phyloP scores from a whole-genome alignment of 192 early-diverging fungal genomes.

The Coemansia guatemalensis region DNA sequence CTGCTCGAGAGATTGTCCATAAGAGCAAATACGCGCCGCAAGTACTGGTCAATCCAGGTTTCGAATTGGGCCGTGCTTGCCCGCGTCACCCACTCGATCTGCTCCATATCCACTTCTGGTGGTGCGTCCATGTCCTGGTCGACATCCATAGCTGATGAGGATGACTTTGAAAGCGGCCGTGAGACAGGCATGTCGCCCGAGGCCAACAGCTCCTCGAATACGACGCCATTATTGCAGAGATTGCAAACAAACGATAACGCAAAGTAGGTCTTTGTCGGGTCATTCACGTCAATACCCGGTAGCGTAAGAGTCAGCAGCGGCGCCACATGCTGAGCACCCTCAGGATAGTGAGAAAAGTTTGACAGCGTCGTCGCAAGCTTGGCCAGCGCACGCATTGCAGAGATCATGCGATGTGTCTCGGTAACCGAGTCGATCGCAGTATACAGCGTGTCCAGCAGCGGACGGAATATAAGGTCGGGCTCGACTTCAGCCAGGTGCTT shows the following conservation, averaged over 20 bases:
- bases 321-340: slow-evolving; percentile 79
- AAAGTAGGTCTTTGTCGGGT: slow-evolving; percentile 73
- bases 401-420: slow-evolving; percentile 86
- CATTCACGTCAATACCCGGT: slow-evolving; percentile 94
- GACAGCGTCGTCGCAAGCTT: slow-evolving; percentile 71
- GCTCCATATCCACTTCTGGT: slow-evolving; percentile 56
- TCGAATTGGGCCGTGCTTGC: slow-evolving; percentile 82
- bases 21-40: slow-evolving; percentile 74
- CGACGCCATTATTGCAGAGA: slow-evolving; percentile 47
- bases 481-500: slow-evolving; percentile 61
- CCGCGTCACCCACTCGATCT: slow-evolving; percentile 68
- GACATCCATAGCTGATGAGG: slow-evolving; percentile 52
- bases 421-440: slow-evolving; percentile 74
- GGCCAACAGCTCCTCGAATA: slow-evolving; percentile 41
- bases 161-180: slow-evolving; percentile 25
- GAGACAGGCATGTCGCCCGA: slow-evolving; percentile 36
- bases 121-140: slow-evolving; percentile 37
- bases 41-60: slow-evolving; percentile 81
- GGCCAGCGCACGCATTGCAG: slow-evolving; percentile 74
- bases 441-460: slow-evolving; percentile 80
- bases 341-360: slow-evolving; percentile 72
- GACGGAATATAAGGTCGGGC: slow-evolving; percentile 76
- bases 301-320: slow-evolving; percentile 76
- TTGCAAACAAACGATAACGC: slow-evolving; percentile 46
- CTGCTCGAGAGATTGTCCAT: slow-evolving; percentile 55